Evolutionary conservation across 257 asterid species (phyloP).

Genomic region (Lycium ferocissimum): DNA sequence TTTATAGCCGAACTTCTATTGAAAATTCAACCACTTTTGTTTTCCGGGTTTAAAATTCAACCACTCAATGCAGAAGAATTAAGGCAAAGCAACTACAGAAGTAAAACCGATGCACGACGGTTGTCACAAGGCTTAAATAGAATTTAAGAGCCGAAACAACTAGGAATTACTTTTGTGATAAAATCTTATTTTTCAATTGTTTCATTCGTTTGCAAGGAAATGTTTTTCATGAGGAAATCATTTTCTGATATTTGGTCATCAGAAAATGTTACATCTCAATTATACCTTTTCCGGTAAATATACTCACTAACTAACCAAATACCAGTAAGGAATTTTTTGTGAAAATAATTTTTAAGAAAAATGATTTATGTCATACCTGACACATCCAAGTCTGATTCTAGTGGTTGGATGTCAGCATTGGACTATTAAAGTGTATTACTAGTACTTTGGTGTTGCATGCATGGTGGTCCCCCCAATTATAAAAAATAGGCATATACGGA

Average conservation of each 20-base stretch:
- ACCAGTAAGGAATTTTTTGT: neutral
- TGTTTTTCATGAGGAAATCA: neutral
- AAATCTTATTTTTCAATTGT: neutral
- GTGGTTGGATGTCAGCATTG: constrained; percentile 2
- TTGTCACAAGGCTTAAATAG: neutral
- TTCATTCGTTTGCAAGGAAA: neutral
- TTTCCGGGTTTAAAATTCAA: neutral
- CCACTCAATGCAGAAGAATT: constrained; percentile 20
- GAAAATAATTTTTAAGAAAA: neutral
- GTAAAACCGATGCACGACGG: neutral
- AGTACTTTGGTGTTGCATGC: constrained; percentile 7
- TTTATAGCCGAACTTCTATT: constrained; percentile 22
- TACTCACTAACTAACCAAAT: neutral
- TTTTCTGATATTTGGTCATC: neutral
- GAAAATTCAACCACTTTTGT: neutral
- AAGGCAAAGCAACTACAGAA: constrained; percentile 31
- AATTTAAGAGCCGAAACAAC: neutral
- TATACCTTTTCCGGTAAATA: neutral
- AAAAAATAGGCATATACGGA: neutral
- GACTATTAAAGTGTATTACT: neutral
- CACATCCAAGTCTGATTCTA: neutral
- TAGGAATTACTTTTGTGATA: neutral
- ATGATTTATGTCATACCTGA: neutral
- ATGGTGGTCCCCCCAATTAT: neutral
- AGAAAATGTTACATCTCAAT: neutral